Percentiles rank a stretch among this genome's conserved stretches.
These are phyloP conservation scores for Mucor ambiguus DNA, from an alignment of 371 early-diverging fungal genomes.

Conservation along the genomic window DNA sequence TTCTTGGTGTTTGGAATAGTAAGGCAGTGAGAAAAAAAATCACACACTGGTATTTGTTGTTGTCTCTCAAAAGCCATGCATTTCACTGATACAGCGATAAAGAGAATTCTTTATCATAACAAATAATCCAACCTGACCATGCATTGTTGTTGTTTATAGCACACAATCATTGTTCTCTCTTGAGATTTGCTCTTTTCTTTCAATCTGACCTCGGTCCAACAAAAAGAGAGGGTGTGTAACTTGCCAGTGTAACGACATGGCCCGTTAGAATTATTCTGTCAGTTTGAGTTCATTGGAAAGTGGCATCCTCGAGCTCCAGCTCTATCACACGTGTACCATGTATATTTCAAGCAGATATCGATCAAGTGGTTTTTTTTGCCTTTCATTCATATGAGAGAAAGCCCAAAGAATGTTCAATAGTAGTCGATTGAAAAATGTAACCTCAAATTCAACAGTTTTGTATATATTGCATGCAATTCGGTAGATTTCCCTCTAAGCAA, in stretches of 20 bases:
- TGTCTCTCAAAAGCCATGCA: neutral
- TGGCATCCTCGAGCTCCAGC: neutral
- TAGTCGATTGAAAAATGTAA: constrained; percentile 7
- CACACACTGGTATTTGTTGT: neutral
- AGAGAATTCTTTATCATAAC: neutral
- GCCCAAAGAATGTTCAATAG: neutral
- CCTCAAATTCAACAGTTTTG: constrained; percentile 2
- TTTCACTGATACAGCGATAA: neutral
- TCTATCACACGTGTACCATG: neutral
- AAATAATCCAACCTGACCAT: neutral
- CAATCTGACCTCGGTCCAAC: neutral
- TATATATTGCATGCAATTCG: constrained; percentile 3
- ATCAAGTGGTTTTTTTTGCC: neutral
- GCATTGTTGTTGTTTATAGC: constrained; percentile 2
- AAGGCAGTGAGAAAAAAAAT: constrained; percentile 2
- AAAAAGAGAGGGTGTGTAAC: neutral
- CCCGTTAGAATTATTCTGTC: neutral
- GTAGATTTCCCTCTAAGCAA: neutral
- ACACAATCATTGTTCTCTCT: constrained; percentile 1
- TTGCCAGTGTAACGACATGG: neutral
- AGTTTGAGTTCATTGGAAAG: neutral
- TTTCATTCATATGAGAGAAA: neutral
- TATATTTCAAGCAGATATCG: neutral
- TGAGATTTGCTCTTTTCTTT: neutral
- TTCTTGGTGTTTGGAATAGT: neutral